Percentiles rank a stretch among this genome's conserved stretches.
Conservation (phyloP, 768 basidiomycete genomes). For the Macrolepiota albuminosa region DNA sequence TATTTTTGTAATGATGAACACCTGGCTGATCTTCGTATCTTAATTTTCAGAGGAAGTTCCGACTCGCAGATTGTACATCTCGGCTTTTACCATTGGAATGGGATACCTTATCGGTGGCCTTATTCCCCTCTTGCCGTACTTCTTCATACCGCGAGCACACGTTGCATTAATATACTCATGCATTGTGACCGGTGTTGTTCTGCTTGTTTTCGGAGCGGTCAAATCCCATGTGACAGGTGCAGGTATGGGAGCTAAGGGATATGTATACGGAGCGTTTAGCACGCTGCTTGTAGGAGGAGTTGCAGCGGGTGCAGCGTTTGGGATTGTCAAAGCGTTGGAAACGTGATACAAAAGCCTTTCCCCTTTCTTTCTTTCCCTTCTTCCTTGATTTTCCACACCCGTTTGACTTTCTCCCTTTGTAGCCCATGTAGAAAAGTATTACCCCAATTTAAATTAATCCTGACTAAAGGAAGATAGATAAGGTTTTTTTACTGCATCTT, state of each 20-base stretch:
- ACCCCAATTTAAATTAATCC: not conserved
- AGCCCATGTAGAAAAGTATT: not conserved
- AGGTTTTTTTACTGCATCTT: not conserved
- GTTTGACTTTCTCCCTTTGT: not conserved
- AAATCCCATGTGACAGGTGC: slow-evolving; percentile 89
- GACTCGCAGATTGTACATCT: slow-evolving; percentile 75
- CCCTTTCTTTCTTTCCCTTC: not conserved
- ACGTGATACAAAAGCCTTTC: slow-evolving; percentile 10
- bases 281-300: slow-evolving; percentile 88
- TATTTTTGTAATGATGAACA: not conserved
- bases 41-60: slow-evolving; percentile 76
- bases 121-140: slow-evolving; percentile 90
- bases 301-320: slow-evolving; percentile 72
- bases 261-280: slow-evolving; percentile 82
- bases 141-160: slow-evolving; percentile 74
- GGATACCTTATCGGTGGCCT: slow-evolving; percentile 92
- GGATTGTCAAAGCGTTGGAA: slow-evolving; percentile 45
- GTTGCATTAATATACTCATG: slow-evolving; percentile 69
- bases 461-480: not conserved
- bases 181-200: slow-evolving; percentile 76
- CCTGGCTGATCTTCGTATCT: not conserved
- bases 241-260: slow-evolving; percentile 57
- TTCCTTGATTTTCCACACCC: not conserved
- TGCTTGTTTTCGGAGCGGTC: slow-evolving; percentile 87
- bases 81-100: slow-evolving; percentile 92